phyloP scores from a whole-genome alignment of 2,329 filamentous ascomycete genomes.

The Orbilia javanica region DNA sequence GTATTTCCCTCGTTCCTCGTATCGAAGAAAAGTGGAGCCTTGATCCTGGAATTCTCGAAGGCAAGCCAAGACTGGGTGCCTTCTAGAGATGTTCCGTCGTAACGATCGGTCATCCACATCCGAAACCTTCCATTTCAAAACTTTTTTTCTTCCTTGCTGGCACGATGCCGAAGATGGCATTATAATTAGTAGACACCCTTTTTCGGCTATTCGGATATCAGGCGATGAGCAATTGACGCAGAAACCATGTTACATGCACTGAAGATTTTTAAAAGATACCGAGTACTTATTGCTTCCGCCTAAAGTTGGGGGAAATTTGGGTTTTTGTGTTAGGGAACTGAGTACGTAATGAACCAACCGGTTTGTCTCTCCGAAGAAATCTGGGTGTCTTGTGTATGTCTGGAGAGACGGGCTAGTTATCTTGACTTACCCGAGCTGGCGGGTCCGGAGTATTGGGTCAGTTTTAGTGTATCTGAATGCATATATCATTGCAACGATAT shows the following conservation, averaged over 20 bases:
- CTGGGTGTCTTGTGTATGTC: background rate
- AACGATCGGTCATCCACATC: constrained; percentile 39
- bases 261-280: too few relatives aligned
- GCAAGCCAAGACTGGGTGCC: constrained; percentile 17
- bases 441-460: constrained; percentile 22
- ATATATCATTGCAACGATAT: constrained; percentile 18
- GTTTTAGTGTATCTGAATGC: background rate
- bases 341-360: constrained; percentile 10
- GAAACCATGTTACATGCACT: background rate
- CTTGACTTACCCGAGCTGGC: constrained; percentile 26
- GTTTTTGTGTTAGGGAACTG: background rate
- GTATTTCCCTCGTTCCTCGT: constrained; percentile 22
- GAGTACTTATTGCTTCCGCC: background rate
- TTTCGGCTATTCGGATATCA: constrained; percentile 39
- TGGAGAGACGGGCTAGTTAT: constrained; percentile 8
- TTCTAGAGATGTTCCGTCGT: constrained; percentile 34
- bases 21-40: constrained; percentile 6
- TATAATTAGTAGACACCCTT: constrained; percentile 23
- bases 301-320: constrained; percentile 1
- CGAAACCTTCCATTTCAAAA: constrained; percentile 32
- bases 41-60: constrained; percentile 11
- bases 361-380: constrained; percentile 1
- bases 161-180: constrained; percentile 33
- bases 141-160: background rate
- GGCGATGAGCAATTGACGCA: constrained; percentile 26